Evolutionary conservation across 768 basidiomycete species (phyloP).

Genomic region (Symmetrospora coprosmae): DNA sequence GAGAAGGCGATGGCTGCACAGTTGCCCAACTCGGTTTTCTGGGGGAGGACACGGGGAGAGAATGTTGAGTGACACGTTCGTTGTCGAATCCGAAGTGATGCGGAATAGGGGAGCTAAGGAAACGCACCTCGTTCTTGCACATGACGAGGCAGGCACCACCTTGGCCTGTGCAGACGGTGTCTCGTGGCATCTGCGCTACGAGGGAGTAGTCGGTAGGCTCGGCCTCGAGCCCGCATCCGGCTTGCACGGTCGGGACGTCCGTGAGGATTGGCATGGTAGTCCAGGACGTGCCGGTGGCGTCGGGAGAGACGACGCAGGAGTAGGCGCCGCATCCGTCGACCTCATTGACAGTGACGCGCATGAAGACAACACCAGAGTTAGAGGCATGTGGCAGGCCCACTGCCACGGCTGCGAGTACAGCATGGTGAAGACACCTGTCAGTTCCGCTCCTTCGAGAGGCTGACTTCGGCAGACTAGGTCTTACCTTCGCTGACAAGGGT

Average conservation of each 20-base stretch:
- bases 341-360: not conserved
- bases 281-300: constrained; percentile 7
- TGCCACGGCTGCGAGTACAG: not conserved
- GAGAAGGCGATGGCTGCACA: constrained; percentile 4
- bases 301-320: constrained; percentile 4
- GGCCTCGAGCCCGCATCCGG: not conserved
- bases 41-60: too few relatives aligned
- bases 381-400: constrained; percentile 5
- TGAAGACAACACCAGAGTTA: constrained; percentile 6
- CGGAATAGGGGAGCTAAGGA: not conserved
- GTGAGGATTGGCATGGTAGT: not conserved
- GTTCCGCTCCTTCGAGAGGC: too few relatives aligned
- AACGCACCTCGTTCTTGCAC: not conserved
- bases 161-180: constrained; percentile 1
- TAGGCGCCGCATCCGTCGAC: constrained; percentile 4
- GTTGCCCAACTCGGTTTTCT: too few relatives aligned
- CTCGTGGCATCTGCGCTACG: not conserved
- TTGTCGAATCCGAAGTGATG: not conserved
- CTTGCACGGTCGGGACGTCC: not conserved
- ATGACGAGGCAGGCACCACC: constrained; percentile 8
- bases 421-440: too few relatives aligned
- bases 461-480: too few relatives aligned
- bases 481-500: too few relatives aligned
- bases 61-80: too few relatives aligned
- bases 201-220: not conserved